Base-by-base conservation (phyloP, 805 yeast genomes). In the Metschnikowia aberdeeniae region DNA sequence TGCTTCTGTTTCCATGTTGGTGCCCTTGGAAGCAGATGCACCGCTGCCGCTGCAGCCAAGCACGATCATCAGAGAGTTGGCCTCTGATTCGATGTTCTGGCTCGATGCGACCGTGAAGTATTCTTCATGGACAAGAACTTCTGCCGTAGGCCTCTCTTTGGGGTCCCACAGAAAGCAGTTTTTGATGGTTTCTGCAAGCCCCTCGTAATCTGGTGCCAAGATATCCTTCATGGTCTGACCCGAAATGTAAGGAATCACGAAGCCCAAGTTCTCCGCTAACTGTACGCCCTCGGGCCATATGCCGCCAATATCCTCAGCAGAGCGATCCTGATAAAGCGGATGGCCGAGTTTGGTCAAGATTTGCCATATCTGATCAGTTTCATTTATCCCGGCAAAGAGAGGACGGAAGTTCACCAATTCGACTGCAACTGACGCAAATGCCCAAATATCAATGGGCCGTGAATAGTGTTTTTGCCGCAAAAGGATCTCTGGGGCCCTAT, bases 91-190 rank as follows among this genome's bases (percentile, higher is more conserved):
- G 20, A 19, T 34, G 20, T 22, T 20, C 7, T 41, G 42, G 6
- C 40, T 40, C 2, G 35, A 19, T 29, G 43, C 30, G 19, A 51
- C 34, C 2, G 84, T 70, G 61, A 86, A 86, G 59, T 80, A 86
- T 0, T 74, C 65, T 77, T 78, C 68, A 12, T 63, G 41, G 47
- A 80, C 67, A 27, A 86, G 52, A 7, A 63, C 62, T 1, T 69
- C 68, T 1, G 76, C 84, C 32, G 76, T 73, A 0, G 79, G 75
- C 52, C 95, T 72, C n/a, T 63, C 59, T n/a, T 64, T 62, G 1
- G 96, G 95, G 63, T 88, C 82, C 96, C 97, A 89, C 41, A 74
- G 67, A 29, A 89, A 68, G 54, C 90, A 85, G 1, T 63, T 55
- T 49, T 61, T 63, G 7, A 73, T 75, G 47, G 66, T 66, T 43